Evolutionary conservation across 2,329 filamentous ascomycete species (phyloP), one percentile per base, ranked within the genome.

Genomic region (Colletotrichum sojae): DNA sequence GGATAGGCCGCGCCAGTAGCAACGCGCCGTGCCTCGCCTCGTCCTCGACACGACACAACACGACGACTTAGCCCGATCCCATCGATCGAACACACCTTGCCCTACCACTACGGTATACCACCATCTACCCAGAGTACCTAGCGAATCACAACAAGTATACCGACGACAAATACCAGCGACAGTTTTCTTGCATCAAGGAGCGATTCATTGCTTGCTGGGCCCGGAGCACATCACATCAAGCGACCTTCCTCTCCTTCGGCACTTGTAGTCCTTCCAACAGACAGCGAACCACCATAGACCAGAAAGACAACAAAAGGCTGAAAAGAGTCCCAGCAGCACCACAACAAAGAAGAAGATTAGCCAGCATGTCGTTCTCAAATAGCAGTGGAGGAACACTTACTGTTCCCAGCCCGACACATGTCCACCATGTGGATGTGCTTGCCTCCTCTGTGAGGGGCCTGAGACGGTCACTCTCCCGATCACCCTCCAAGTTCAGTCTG

Each of bases 401-500:
- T 76, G 86, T 97, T 75, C 91, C 94, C 72, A 97, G 95, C 71
- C 95, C 95, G 67, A 95, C 93, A 55, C 91, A 93, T 76, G 89
- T 90, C 71, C 93, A 94, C 79, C 91, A 93, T 81, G 92, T 95
- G 75, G 93, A 97, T 83, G 90, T 94, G 72, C 77, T 78, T 62
- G 91, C 92, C 71, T 90, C 93, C 58, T 91, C 93, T 68, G 92
- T 97, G 72, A 89, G 94, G 77, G 93, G 94, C 75, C 85, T 98
- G 67, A 89, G 95, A 73, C 92, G 94, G 74, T 97, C 95, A 27
- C 86, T 98, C 72, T 98, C 95, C 66, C 89, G 94, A 75, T 98
- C 95, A n/a, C 95, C 95, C 12, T 97, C 95, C 39, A 97, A 96
- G 79, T 95, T 96, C 78, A 87, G 89, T 65, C 83, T 97, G 43